Base-by-base conservation (phyloP, 345 rosid species). In the Iberis pinnata region DNA sequence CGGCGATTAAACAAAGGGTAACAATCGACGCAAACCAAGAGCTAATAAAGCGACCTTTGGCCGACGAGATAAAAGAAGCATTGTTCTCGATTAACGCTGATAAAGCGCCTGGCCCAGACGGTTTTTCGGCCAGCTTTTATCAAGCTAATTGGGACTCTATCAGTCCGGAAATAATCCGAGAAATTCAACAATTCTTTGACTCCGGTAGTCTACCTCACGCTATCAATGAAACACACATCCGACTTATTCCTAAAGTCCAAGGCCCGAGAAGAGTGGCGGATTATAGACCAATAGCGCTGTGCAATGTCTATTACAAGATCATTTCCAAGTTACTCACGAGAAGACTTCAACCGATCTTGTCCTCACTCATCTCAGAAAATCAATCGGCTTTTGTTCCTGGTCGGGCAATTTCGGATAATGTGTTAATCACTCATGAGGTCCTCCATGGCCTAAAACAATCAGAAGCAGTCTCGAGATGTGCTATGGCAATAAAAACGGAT, bases 141-240 rank as follows among this genome's bases (percentile, higher is more conserved):
- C 41, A 13, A 6, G 0, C 17, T 5, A 13, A 37, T 2, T 37
- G 17, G 41, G 0, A 0, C 25, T 2, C 25, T 22, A 0, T 0
- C 7, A 3, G 9, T 13, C 2, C 16, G 17, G 0, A 0, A 4
- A 13, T 37, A 3, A 4, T 12, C 16, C 3, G 4, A 0, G 39
- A 35, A 12, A 11, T 35, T 1, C 15, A 35, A 12, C 1, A 1
- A 1, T 35, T 12, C 8, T 35, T 35, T 7, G 2, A 12, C 1
- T 0, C 14, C 1, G 15, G n/a, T 0, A 0, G 0, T 7, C 12
- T 35, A 15, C 7, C 15, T 0, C 2, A 6, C 0, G 0, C 39
- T 0, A 12, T 4, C 14, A 35, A 35, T 12, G 7, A 12, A 2
- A 35, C 7, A 0, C 15, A 12, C 4, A 12, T 35, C 7, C 15